Percentiles rank a stretch among this genome's conserved stretches.
phyloP scores from a whole-genome alignment of 1,284 basidiomycete genomes.

The Pyrrhoderma noxium region DNA sequence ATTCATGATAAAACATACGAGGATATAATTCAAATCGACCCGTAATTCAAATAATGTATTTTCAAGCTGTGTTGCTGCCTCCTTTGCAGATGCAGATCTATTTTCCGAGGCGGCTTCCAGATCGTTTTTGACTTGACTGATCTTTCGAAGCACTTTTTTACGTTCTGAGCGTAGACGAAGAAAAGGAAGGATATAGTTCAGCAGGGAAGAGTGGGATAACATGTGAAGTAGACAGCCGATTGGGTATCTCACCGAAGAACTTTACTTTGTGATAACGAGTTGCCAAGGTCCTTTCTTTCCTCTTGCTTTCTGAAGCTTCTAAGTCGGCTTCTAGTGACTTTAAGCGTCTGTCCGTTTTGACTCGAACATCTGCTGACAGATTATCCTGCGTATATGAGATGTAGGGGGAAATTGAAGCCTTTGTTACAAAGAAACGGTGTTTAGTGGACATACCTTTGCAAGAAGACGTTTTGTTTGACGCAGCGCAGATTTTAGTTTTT shows the following conservation, averaged over 20 bases:
- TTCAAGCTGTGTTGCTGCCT: slow-evolving; percentile 39
- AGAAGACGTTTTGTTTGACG: slow-evolving; percentile 74
- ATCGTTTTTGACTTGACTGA: slow-evolving; percentile 54
- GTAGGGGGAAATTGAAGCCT: background rate
- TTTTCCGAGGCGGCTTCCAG: slow-evolving; percentile 31
- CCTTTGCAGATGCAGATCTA: slow-evolving; percentile 22
- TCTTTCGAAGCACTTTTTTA: slow-evolving; percentile 70
- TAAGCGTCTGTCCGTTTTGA: slow-evolving; percentile 70
- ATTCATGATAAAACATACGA: slow-evolving; percentile 41
- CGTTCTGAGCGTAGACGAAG: slow-evolving; percentile 47
- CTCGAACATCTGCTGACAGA: slow-evolving; percentile 69
- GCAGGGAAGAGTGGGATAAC: too few species aligned
- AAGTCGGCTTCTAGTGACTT: slow-evolving; percentile 73
- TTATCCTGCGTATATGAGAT: slow-evolving; percentile 44
- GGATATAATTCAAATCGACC: slow-evolving; percentile 78
- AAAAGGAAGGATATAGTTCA: background rate
- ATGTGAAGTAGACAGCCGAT: background rate
- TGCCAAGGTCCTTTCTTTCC: slow-evolving; percentile 68
- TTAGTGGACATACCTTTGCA: slow-evolving; percentile 48
- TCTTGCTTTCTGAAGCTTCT: slow-evolving; percentile 45
- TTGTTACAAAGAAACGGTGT: background rate
- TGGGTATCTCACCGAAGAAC: slow-evolving; percentile 66
- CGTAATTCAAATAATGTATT: slow-evolving; percentile 51
- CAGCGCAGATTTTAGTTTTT: slow-evolving; percentile 74
- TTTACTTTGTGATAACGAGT: slow-evolving; percentile 79